These are phyloP conservation scores for Melanopsichium pennsylvanicum DNA, from an alignment of 1,284 basidiomycete species.

Conservation along the genomic window DNA sequence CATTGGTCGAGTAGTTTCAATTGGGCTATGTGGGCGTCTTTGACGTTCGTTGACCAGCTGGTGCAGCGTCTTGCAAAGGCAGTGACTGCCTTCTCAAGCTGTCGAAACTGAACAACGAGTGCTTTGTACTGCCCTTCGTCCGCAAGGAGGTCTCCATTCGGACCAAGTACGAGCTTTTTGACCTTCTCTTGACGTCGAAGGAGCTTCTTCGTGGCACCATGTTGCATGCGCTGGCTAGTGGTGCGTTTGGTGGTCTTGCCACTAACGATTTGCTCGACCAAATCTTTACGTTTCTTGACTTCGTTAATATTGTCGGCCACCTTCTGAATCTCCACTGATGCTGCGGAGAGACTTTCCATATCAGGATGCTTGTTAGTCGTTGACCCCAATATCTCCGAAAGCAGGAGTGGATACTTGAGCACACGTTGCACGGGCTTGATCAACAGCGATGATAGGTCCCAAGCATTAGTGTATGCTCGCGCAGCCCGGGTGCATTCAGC, in stretches of 20 bases:
- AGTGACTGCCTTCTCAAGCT: slow-evolving; percentile 32
- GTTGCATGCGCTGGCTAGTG: slow-evolving; percentile 41
- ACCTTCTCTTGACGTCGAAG: slow-evolving; percentile 54
- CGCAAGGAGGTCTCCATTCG: slow-evolving; percentile 29
- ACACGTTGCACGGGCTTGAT: slow-evolving; percentile 71
- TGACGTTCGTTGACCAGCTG: slow-evolving; percentile 42
- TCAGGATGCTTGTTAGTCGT: slow-evolving; percentile 81
- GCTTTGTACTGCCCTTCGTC: slow-evolving; percentile 44
- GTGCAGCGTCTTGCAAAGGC: slow-evolving; percentile 40
- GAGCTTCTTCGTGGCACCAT: slow-evolving; percentile 45
- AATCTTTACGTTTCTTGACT: slow-evolving; percentile 81
- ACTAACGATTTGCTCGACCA: slow-evolving; percentile 67
- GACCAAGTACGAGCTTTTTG: slow-evolving; percentile 29
- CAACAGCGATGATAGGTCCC: slow-evolving; percentile 90
- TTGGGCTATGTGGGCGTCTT: slow-evolving; percentile 41
- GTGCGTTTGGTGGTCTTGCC: slow-evolving; percentile 35
- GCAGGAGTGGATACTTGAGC: slow-evolving; percentile 84
- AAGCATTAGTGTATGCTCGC: slow-evolving; percentile 75
- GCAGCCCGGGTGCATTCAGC: slow-evolving; percentile 65
- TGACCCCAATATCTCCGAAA: slow-evolving; percentile 73
- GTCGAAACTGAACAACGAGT: slow-evolving; percentile 35
- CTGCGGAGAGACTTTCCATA: slow-evolving; percentile 73
- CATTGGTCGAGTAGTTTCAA: slow-evolving; percentile 43
- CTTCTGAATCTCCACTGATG: slow-evolving; percentile 76
- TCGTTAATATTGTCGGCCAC: slow-evolving; percentile 88